Base-by-base conservation (phyloP, 176 grass and related monocot species). In the sorghum (Sorghum bicolor) region DNA sequence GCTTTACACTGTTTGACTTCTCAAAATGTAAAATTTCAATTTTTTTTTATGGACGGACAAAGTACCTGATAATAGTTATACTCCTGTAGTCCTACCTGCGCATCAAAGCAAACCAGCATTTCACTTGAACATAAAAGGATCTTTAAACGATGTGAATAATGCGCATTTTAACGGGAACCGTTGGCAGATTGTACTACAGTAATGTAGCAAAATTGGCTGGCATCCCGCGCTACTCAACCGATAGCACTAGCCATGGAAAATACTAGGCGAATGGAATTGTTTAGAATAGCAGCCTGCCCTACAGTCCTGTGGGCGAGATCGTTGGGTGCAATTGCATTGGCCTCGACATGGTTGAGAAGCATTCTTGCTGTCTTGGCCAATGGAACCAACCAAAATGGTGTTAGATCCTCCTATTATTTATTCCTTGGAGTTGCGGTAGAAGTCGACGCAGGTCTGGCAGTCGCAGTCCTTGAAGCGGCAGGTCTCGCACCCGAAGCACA, bases 371-470 rank as follows among this genome's bases (percentile, higher is more conserved):
- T 19, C 38, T 44, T 72, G 24, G 69, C 69, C 43, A 82, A 87
- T 61, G 71, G 52, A 85, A 85, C 0, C 38, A 76, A 86, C 2
- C 39, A 77, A 14, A 14, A 89, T 72, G 80, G 88, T 22, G 79
- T 60, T 68, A 30, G 22, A 60, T 41, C 70, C 53, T 19, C 14
- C 15, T 10, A 39, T 36, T 6, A 32, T 48, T 47, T 28, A 8
- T 10, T 84, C 80, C 80, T 83, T 70, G 2, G 84, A 76, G 70
- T 98, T 98, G 80, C 85, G 67, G 30, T 94, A 95, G 85, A 98
- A 98, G 70, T 98, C 93, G 29, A 92, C 43, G 68, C 96, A 98
- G 83, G 93, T 95, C 85, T 98, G 96, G 83, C 96, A 98, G 67
- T 40, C 77, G 77, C 96, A 98, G 85, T 92, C 96, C 52, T 91